Percentiles rank a stretch among this genome's conserved stretches.
Evolutionary conservation across 2,329 filamentous ascomycete genomes (phyloP).

Genomic region (Penicillium sp.): DNA sequence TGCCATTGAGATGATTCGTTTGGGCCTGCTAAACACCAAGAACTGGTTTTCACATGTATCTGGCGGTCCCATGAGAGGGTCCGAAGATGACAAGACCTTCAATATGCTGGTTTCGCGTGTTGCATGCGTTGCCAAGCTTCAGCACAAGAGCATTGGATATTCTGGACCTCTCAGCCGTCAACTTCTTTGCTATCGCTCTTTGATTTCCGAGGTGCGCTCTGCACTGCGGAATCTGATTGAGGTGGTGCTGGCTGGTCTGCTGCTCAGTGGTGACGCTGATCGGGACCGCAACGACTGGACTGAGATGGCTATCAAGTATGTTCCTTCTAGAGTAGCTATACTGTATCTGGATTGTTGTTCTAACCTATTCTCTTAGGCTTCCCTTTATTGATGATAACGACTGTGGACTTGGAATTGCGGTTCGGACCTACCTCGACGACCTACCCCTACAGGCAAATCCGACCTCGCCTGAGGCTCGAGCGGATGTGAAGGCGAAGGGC

Average conservation of each 20-base stretch:
- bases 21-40: constrained; percentile 72
- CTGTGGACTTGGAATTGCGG: constrained; percentile 48
- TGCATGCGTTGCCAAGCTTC: constrained; percentile 76
- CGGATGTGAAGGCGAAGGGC: constrained; percentile 52
- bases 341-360: not conserved
- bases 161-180: constrained; percentile 92
- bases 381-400: constrained; percentile 48
- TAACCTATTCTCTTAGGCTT: constrained; percentile 28
- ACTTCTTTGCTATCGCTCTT: constrained; percentile 78
- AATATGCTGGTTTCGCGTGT: constrained; percentile 82
- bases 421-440: constrained; percentile 50
- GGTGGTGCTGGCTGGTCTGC: constrained; percentile 73
- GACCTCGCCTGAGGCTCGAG: constrained; percentile 49
- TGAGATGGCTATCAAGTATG: constrained; percentile 70
- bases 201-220: constrained; percentile 75
- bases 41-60: constrained; percentile 60
- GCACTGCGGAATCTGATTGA: constrained; percentile 81
- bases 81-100: constrained; percentile 71
- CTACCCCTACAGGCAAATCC: constrained; percentile 58
- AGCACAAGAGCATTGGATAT: constrained; percentile 83
- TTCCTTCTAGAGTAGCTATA: constrained; percentile 7
- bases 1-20: constrained; percentile 78
- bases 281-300: constrained; percentile 66
- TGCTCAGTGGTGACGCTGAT: constrained; percentile 75
- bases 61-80: constrained; percentile 59